Percentiles rank a stretch among this genome's conserved stretches.
phyloP scores from a whole-genome alignment of 441 rosid genomes.

The Francoa sonchifolia region DNA sequence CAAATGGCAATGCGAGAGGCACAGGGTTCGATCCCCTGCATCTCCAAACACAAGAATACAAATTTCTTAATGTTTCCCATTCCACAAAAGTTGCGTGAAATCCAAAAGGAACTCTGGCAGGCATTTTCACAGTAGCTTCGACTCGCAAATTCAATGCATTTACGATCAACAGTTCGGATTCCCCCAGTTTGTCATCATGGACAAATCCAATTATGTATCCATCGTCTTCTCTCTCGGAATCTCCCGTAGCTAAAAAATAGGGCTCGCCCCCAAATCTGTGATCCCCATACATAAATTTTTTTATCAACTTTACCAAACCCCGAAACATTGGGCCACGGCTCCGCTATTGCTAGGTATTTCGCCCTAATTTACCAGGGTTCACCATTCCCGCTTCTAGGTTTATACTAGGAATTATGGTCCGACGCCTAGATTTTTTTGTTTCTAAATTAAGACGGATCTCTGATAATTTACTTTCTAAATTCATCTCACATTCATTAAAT shows the following conservation, averaged over 20 bases:
- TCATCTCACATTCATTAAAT: conserved; percentile 72
- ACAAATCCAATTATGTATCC: conserved; percentile 53
- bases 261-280: conserved; percentile 74
- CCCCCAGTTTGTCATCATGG: conserved; percentile 51
- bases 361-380: conserved; percentile 48
- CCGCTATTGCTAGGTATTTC: conserved; percentile 65
- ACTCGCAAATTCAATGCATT: conserved; percentile 38
- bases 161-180: conserved; percentile 58
- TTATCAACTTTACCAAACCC: conserved; percentile 73
- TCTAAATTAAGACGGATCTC: conserved; percentile 63
- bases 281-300: conserved; percentile 39
- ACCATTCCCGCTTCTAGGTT: conserved; percentile 91
- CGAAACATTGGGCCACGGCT: conserved; percentile 89
- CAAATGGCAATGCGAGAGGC: too few relatives aligned
- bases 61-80: conserved; percentile 31
- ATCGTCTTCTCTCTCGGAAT: conserved; percentile 30
- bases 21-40: too few relatives aligned
- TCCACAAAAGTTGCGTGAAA: conserved; percentile 73
- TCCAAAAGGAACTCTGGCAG: conserved; percentile 87
- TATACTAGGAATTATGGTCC: conserved; percentile 30
- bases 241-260: conserved; percentile 34
- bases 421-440: conserved; percentile 58
- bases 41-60: too few relatives aligned
- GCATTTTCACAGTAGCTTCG: conserved; percentile 51
- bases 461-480: conserved; percentile 46